Percentiles rank a stretch among this genome's conserved stretches.
These are phyloP conservation scores for Gracilaria caudata DNA, from an alignment of 23 red algal genomes.

Conservation along the genomic window DNA sequence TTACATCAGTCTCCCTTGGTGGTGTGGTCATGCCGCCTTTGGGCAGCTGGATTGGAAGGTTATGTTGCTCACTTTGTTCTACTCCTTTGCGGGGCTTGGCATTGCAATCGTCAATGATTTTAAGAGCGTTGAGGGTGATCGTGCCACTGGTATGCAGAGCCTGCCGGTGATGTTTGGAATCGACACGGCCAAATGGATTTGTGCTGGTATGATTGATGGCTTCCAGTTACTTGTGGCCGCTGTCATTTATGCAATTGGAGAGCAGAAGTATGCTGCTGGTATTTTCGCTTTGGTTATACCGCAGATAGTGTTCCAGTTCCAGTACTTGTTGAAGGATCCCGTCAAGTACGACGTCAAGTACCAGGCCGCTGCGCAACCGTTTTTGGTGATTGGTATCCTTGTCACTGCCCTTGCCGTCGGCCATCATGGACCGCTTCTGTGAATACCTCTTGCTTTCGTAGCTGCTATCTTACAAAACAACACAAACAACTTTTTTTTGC, in stretches of 20 bases:
- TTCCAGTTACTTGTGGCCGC: slow-evolving; percentile 94
- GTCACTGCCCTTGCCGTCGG: slow-evolving; percentile 90
- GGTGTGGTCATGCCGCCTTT: slow-evolving; percentile 95
- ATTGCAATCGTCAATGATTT: slow-evolving; percentile 99
- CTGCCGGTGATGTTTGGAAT: slow-evolving; percentile 96
- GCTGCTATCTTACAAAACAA: neutral
- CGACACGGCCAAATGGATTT: slow-evolving; percentile 95
- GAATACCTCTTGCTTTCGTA: neutral
- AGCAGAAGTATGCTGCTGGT: slow-evolving; percentile 83
- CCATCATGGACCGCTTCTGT: slow-evolving; percentile 80
- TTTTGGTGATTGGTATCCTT: slow-evolving; percentile 97
- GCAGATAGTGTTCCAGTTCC: slow-evolving; percentile 87
- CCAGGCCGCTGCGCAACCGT: slow-evolving; percentile 97
- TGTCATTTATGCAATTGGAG: slow-evolving; percentile 75
- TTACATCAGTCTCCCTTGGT: slow-evolving; percentile 98
- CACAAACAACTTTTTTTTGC: too few species aligned
- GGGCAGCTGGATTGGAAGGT: slow-evolving; percentile 92
- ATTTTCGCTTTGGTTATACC: slow-evolving; percentile 85
- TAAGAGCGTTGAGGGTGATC: slow-evolving; percentile 97
- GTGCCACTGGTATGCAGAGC: slow-evolving; percentile 76
- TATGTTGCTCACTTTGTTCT: slow-evolving; percentile 93
- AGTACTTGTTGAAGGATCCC: slow-evolving; percentile 93
- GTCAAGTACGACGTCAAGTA: slow-evolving; percentile 99
- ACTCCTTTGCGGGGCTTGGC: slow-evolving; percentile 97
- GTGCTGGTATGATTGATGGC: slow-evolving; percentile 92